Conservation (phyloP, 345 rosid species). For the Nasturtium officinale region DNA sequence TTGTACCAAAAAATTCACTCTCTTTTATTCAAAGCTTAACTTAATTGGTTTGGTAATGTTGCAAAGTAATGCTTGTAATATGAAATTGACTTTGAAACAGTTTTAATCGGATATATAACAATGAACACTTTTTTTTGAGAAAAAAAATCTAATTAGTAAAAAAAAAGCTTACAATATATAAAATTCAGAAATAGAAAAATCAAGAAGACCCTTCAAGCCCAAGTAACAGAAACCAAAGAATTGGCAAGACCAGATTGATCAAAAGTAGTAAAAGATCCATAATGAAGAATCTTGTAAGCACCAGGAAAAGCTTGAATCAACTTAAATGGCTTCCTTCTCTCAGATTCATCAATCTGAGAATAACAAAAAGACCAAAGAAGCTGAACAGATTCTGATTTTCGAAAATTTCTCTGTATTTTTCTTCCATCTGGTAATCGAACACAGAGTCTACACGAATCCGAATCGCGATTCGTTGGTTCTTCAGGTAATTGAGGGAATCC, state of each 20-base stretch:
- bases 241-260: constrained; percentile 82
- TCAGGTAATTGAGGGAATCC: constrained; percentile 71
- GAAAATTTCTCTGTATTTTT: constrained; percentile 69
- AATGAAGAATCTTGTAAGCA: constrained; percentile 62
- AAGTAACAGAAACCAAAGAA: constrained; percentile 71
- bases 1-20: too few species aligned
- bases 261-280: constrained; percentile 57
- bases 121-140: too few species aligned
- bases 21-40: too few species aligned
- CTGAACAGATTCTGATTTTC: constrained; percentile 71
- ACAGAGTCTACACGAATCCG: constrained; percentile 76
- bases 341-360: constrained; percentile 60
- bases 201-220: constrained; percentile 50
- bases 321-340: constrained; percentile 56
- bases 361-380: constrained; percentile 86
- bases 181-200: not conserved
- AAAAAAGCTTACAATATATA: not conserved
- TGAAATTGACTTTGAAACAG: too few species aligned
- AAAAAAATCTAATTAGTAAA: too few species aligned
- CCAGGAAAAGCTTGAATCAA: constrained; percentile 82
- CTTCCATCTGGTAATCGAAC: constrained; percentile 90
- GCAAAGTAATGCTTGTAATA: too few species aligned
- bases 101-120: too few species aligned
- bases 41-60: too few species aligned
- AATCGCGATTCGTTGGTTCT: constrained; percentile 72